Conservation (phyloP, 495 filamentous ascomycete genomes). For the Daldinia decipiens region DNA sequence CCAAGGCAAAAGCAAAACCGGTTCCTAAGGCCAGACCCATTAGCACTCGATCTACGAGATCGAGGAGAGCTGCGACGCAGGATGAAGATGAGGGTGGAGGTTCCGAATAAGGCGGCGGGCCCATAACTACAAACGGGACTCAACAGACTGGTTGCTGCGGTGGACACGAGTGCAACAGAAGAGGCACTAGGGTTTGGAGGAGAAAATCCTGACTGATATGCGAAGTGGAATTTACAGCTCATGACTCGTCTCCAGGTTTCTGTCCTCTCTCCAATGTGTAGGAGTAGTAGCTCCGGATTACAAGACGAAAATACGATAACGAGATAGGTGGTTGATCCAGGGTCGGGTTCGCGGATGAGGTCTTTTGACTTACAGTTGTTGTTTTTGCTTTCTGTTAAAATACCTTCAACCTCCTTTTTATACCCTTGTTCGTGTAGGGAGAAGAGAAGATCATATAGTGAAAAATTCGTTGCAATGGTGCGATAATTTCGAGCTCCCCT, state of each 20-base stretch:
- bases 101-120: constrained; percentile 23
- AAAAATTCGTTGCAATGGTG: background rate
- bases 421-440: constrained; percentile 32
- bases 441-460: constrained; percentile 10
- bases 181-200: background rate
- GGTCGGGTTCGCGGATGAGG: constrained; percentile 9
- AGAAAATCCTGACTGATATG: background rate
- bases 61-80: constrained; percentile 39
- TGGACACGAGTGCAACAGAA: background rate
- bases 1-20: constrained; percentile 41
- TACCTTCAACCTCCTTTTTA: constrained; percentile 30
- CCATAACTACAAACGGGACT: background rate
- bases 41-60: constrained; percentile 46
- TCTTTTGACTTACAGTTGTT: constrained; percentile 9
- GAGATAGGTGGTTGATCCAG: background rate
- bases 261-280: background rate
- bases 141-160: background rate
- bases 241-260: background rate
- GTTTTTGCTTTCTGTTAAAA: constrained; percentile 5
- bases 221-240: constrained; percentile 6
- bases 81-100: constrained; percentile 37
- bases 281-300: background rate
- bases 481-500: background rate
- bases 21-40: constrained; percentile 34
- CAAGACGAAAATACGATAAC: constrained; percentile 28